A percentile compares a stretch with the other conserved stretches of the same genome.
These are phyloP conservation scores for Aspergillus pseudonomiae DNA, from an alignment of 2,329 filamentous ascomycete species.

Conservation along the genomic window DNA sequence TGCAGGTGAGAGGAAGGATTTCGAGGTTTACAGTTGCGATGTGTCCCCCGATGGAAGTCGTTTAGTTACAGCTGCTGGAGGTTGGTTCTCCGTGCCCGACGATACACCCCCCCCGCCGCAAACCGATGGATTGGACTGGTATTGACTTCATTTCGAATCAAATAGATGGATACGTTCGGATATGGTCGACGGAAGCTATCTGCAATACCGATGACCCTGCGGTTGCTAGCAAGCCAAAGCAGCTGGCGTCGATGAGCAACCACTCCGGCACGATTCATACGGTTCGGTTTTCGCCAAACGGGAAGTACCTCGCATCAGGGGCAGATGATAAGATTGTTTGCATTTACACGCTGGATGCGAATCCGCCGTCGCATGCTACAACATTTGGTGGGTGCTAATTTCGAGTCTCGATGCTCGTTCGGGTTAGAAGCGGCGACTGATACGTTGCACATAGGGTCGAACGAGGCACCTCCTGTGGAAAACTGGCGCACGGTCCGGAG, in stretches of 20 bases:
- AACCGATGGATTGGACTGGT: neutral
- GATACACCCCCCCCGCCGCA: neutral
- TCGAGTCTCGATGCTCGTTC: neutral
- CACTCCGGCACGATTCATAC: constrained; percentile 97
- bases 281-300: constrained; percentile 93
- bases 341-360: constrained; percentile 88
- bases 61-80: constrained; percentile 90
- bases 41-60: constrained; percentile 91
- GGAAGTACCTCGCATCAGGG: constrained; percentile 91
- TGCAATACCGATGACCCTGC: constrained; percentile 73
- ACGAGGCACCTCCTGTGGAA: constrained; percentile 89
- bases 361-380: constrained; percentile 72
- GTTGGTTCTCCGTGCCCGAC: constrained; percentile 51
- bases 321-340: constrained; percentile 99
- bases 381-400: constrained; percentile 69
- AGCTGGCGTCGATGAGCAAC: constrained; percentile 97
- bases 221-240: constrained; percentile 76
- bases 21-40: constrained; percentile 98
- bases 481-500: constrained; percentile 97
- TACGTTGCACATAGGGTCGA: constrained; percentile 60
- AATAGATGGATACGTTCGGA: constrained; percentile 88
- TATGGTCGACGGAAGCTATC: constrained; percentile 96
- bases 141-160: constrained; percentile 15
- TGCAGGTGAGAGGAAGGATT: constrained; percentile 91
- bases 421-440: constrained; percentile 7